Conservation (phyloP, 2,329 filamentous ascomycete genomes). For the Diaporthe humulicola region DNA sequence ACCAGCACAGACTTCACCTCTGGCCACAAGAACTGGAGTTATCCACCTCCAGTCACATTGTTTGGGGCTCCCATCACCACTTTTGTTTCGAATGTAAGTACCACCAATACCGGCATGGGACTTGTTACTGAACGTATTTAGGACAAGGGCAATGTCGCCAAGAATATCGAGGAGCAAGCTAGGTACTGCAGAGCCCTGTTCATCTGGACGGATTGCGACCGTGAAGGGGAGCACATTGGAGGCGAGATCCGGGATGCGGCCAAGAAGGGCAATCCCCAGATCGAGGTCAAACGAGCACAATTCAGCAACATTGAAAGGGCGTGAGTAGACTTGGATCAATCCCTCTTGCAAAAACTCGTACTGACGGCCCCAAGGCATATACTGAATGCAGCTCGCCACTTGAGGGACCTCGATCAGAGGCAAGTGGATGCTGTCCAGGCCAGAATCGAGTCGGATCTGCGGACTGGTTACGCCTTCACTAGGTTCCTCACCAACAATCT, state of each 20-base stretch:
- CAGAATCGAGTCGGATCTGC: slow-evolving; percentile 91
- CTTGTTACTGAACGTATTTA: slow-evolving; percentile 51
- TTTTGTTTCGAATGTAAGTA: slow-evolving; percentile 73
- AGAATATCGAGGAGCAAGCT: slow-evolving; percentile 87
- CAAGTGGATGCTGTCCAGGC: slow-evolving; percentile 91
- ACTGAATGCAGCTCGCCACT: slow-evolving; percentile 82
- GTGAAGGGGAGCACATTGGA: slow-evolving; percentile 97
- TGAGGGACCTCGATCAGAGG: slow-evolving; percentile 83
- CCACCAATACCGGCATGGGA: not conserved
- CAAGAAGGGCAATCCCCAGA: slow-evolving; percentile 75
- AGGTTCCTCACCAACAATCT: slow-evolving; percentile 86
- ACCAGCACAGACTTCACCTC: slow-evolving; percentile 82
- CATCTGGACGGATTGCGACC: slow-evolving; percentile 99
- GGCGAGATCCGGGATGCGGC: slow-evolving; percentile 90
- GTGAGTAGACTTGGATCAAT: slow-evolving; percentile 59
- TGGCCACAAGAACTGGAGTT: slow-evolving; percentile 83
- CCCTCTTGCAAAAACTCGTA: not conserved
- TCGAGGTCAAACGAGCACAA: slow-evolving; percentile 86
- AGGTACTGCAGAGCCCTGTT: slow-evolving; percentile 80
- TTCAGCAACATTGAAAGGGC: slow-evolving; percentile 98
- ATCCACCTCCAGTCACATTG: slow-evolving; percentile 81
- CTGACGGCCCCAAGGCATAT: slow-evolving; percentile 75
- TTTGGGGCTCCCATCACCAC: slow-evolving; percentile 85
- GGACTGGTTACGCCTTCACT: slow-evolving; percentile 94
- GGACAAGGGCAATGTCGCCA: slow-evolving; percentile 84